Evolutionary conservation across 495 filamentous ascomycete species (phyloP).

Genomic region (Penicillium goetzii): DNA sequence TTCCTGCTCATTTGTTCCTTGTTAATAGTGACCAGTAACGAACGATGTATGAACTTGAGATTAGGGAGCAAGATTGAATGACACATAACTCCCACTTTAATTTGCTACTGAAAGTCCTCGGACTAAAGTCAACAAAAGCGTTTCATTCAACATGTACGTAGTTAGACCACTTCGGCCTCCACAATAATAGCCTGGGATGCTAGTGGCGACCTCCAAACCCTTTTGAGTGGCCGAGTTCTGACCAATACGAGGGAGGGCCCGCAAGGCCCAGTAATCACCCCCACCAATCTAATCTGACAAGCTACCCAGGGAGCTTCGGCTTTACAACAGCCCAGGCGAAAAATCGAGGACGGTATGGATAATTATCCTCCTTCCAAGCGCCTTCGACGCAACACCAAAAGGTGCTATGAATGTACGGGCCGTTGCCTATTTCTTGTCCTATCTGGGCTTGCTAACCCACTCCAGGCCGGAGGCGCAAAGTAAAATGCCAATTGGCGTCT

Average conservation of each 20-base stretch:
- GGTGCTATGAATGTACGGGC: not conserved
- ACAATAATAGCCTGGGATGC: too few species aligned
- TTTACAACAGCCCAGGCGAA: not conserved
- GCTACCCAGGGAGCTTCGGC: not conserved
- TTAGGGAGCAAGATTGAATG: not conserved
- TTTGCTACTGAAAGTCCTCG: not conserved
- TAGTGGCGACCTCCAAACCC: not conserved
- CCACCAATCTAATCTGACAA: not conserved
- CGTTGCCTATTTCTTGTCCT: not conserved
- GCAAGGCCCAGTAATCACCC: not conserved
- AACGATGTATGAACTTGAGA: not conserved
- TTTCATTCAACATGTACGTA: too few species aligned
- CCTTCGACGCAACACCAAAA: not conserved
- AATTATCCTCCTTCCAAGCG: not conserved
- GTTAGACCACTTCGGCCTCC: too few species aligned
- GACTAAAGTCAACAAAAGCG: not conserved
- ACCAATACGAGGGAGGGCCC: not conserved
- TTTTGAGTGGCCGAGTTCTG: not conserved
- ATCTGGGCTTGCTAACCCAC: not conserved
- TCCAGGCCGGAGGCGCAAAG: not conserved
- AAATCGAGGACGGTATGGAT: not conserved
- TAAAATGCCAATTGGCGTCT: conserved; percentile 1
- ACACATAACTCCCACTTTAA: not conserved
- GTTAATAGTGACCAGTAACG: not conserved
- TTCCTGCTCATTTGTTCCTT: not conserved